These are phyloP conservation scores for Warburgia ugandensis DNA, from an alignment of 164 flowering plant genomes.

Conservation along the genomic window DNA sequence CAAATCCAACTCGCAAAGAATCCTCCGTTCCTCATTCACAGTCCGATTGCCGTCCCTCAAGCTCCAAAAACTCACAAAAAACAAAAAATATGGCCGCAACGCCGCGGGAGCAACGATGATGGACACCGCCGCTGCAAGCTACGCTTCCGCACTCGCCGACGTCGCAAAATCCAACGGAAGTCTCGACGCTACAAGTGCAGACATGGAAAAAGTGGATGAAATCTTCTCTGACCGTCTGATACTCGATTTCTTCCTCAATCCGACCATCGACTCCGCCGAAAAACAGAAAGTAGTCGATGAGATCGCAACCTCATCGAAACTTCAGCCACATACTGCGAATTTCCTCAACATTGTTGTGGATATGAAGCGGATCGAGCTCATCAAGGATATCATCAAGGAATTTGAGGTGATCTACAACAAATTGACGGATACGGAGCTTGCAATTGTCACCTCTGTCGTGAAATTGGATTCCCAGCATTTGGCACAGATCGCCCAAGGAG, in stretches of 20 bases:
- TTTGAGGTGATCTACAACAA: slow-evolving; percentile 63
- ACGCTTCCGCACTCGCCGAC: slow-evolving; percentile 75
- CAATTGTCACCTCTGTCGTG: slow-evolving; percentile 80
- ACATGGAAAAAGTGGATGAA: slow-evolving; percentile 56
- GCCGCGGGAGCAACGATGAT: slow-evolving; percentile 38
- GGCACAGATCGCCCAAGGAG: slow-evolving; percentile 85
- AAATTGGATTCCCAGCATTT: slow-evolving; percentile 65
- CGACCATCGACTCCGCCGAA: slow-evolving; percentile 36
- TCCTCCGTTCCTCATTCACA: slow-evolving; percentile 39
- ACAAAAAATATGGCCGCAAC: slow-evolving; percentile 12
- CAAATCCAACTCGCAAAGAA: slow-evolving; percentile 5
- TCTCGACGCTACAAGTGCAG: slow-evolving; percentile 55
- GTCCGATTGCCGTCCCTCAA: slow-evolving; percentile 25
- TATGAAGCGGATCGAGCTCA: slow-evolving; percentile 42
- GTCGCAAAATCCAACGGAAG: slow-evolving; percentile 53
- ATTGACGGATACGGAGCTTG: slow-evolving; percentile 70
- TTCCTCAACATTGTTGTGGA: slow-evolving; percentile 73
- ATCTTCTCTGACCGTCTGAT: slow-evolving; percentile 43
- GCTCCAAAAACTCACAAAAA: slow-evolving; percentile 12
- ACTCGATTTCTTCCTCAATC: slow-evolving; percentile 48
- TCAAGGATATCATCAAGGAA: slow-evolving; percentile 62
- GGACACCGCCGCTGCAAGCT: slow-evolving; percentile 53
- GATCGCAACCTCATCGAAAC: slow-evolving; percentile 22
- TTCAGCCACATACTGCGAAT: slow-evolving; percentile 55
- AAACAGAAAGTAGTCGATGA: slow-evolving; percentile 49